Conservation (phyloP, 1,284 basidiomycete species). For the Jaminaea rosea region DNA sequence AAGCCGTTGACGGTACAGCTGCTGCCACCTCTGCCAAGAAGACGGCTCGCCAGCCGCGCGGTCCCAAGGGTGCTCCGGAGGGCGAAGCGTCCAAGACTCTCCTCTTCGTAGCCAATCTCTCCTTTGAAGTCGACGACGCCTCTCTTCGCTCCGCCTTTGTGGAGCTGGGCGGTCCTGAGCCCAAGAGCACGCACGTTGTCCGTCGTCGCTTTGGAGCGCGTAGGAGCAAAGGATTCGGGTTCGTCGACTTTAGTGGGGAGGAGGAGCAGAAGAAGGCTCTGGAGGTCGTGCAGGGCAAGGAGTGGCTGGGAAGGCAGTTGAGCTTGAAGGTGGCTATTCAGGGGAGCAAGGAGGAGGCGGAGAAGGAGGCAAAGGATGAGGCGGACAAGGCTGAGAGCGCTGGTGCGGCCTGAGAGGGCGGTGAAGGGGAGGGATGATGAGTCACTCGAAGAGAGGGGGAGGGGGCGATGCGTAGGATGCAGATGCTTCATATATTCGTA, state of each 20-base stretch:
- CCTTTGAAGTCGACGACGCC: conserved; percentile 33
- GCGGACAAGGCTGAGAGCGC: no score
- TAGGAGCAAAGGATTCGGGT: conserved; percentile 36
- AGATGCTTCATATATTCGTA: no score
- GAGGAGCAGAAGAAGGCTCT: conserved; percentile 35
- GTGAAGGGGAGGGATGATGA: no score
- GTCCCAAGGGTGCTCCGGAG: conserved; percentile 19
- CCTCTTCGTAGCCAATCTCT: conserved; percentile 40
- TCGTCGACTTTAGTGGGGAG: conserved; percentile 29
- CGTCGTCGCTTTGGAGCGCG: conserved; percentile 22
- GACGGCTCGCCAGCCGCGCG: conserved; percentile 15
- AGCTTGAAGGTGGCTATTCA: conserved; percentile 13
- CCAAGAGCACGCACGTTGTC: conserved; percentile 33
- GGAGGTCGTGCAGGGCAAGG: conserved; percentile 20
- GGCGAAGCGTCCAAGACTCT: conserved; percentile 39
- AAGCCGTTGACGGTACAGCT: conserved; percentile 8
- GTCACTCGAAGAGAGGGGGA: no score
- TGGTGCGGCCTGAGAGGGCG: no score
- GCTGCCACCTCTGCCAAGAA: conserved; percentile 12
- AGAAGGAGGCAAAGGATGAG: neutral
- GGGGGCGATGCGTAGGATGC: no score
- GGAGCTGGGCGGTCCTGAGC: conserved; percentile 15
- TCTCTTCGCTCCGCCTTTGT: conserved; percentile 29
- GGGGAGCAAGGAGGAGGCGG: neutral
- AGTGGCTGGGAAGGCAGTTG: conserved; percentile 27